Percentiles rank a stretch among this genome's conserved stretches.
These are phyloP conservation scores for Leucoagaricus sp. DNA, from an alignment of 1,284 basidiomycete species.

Conservation along the genomic window DNA sequence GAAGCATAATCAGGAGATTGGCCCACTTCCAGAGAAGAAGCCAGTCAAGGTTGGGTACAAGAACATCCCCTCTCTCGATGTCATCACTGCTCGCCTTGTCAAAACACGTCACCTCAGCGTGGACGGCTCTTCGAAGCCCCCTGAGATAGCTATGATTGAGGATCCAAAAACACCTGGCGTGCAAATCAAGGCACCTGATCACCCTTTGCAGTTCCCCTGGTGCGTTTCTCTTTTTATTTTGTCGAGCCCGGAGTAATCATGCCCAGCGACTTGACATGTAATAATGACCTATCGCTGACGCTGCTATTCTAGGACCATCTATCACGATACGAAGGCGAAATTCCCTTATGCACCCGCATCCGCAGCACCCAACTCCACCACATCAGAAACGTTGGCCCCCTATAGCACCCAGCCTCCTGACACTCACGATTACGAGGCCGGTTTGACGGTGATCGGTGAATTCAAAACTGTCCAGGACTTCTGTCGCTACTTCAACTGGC, in stretches of 20 bases:
- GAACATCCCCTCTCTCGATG: conserved; percentile 81
- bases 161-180: conserved; percentile 79
- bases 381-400: conserved; percentile 20
- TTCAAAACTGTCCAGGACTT: conserved; percentile 89
- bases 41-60: conserved; percentile 74
- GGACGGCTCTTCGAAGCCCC: conserved; percentile 71
- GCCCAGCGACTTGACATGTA: neutral
- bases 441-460: conserved; percentile 76
- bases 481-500: conserved; percentile 94
- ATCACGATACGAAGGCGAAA: conserved; percentile 84
- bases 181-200: conserved; percentile 72
- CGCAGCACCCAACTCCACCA: conserved; percentile 28
- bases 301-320: conserved; percentile 72
- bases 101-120: conserved; percentile 66
- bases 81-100: conserved; percentile 74
- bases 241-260: too few relatives aligned
- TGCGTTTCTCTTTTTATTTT: too few relatives aligned
- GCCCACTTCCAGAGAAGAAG: conserved; percentile 36
- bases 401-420: conserved; percentile 50
- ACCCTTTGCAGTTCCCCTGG: conserved; percentile 85
- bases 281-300: neutral
- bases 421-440: conserved; percentile 73
- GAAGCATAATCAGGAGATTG: conserved; percentile 54
- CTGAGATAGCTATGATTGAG: conserved; percentile 72
- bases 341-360: conserved; percentile 52